Evolutionary conservation across 495 filamentous ascomycete species (phyloP), one percentile per base, ranked within the genome.

Genomic region (Hyphodiscus hymeniophilus): DNA sequence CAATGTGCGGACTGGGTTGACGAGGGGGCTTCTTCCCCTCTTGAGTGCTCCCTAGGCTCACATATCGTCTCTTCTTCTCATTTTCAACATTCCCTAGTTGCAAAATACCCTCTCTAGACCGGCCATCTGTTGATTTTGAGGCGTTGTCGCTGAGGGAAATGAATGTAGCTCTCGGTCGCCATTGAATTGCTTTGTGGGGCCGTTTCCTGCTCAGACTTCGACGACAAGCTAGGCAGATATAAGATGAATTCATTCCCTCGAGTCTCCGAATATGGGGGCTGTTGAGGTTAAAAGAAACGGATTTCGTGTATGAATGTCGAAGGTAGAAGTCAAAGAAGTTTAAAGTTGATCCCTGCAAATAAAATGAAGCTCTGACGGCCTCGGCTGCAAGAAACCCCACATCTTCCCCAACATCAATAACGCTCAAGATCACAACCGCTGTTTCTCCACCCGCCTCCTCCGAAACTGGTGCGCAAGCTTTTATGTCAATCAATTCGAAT

Each of bases 151-250:
- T 50, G 28, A 61, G 58, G 12, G 58, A 61, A 39, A 58, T 51
- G 36, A 61, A 61, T 5, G 54, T 47, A 1, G 52, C 58, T 52
- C 48, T 41, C 6, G 42, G 24, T 12, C 31, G 47, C 46, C 48
- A 50, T 55, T 52, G 50, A 15, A 49, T 11, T n/a, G 17, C 5
- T 7, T 38, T 24, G 2, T 34, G n/a, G 13, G 23, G 32, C 16
- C 38, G 50, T 11, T 48, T 21, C 26, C 22, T 32, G 5, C 28
- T 35, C 1, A 59, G 42, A 31, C 35, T 43, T 17, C 34, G 45
- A 22, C 58, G 52, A 45, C 58, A 60, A 24, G 47, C 31, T 34
- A 28, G 24, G 26, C 58, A 55, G 18, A 60, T 45, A 24, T 50
- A 33, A 35, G 54, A 50, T n/a, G 42, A 24, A 26, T 52, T 60